Base-by-base conservation (phyloP, 2,329 filamentous ascomycete species). In the Tothia fuscella region DNA sequence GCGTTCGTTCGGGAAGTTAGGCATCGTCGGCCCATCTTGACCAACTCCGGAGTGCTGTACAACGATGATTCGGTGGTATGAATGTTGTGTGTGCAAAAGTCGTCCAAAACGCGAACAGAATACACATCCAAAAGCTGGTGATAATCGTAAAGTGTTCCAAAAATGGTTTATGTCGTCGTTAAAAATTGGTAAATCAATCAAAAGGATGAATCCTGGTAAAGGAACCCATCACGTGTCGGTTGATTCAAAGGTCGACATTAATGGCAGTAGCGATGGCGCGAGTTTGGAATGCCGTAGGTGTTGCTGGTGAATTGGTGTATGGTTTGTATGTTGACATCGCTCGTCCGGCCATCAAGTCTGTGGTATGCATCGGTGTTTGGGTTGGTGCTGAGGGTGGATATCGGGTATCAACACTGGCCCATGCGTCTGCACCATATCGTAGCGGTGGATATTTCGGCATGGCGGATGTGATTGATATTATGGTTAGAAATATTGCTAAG, bases 321-420 rank as follows among this genome's bases (percentile, higher is more conserved):
- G 34, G 13, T 14, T 36, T 24, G 3, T 12, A 13, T 7, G 26
- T 20, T 24, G 21, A 12, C 7, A 14, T 36, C 14, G 34, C 20
- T 5, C 21, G n/a, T 7, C 20, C 34, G n/a, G 24, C 25, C 37
- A 39, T 30, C 6, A 39, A 26, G 5, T 19, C 22, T 6, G 26
- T 25, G 16, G 37, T 39, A 14, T 26, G 9, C 4, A 38, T 14
- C 1, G 22, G 22, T 3, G 22, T 38, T 6, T 39, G 14, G 22
- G 20, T 28, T 13, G 37, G 37, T n/a, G 37, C 37, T n/a, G 37
- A 39, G 21, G 37, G 37, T n/a, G 26, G 20, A 14, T 21, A 28
- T 17, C 37, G 12, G 20, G 22, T 24, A 7, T 20, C 34, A 13
- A 36, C 21, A 13, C 22, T 13, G 13, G 37, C 14, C 14, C 30